Conservation (phyloP, 441 rosid genomes). For the Mallotus repandus region DNA sequence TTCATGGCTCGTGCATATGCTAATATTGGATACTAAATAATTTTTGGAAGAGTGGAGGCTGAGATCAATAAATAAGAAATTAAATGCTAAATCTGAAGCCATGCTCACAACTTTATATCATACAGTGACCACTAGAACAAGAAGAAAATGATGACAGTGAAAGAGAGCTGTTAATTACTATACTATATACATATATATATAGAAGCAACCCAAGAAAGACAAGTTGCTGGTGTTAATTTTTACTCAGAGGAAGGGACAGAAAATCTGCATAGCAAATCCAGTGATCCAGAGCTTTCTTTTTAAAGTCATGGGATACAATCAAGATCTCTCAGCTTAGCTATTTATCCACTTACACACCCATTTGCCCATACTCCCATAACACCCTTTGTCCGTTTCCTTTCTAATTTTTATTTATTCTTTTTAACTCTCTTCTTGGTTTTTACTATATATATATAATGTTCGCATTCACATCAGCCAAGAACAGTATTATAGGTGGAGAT, state of each 20-base stretch:
- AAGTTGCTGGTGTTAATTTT: conserved; percentile 17
- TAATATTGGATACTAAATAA: neutral
- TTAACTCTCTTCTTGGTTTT: neutral
- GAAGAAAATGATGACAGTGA: conserved; percentile 15
- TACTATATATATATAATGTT: conserved; percentile 9
- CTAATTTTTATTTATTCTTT: neutral
- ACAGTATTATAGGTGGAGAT: neutral
- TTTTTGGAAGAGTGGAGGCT: neutral
- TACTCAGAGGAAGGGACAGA: conserved; percentile 16
- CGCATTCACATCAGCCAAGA: conserved; percentile 1
- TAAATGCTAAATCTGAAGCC: conserved; percentile 8
- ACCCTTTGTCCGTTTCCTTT: conserved; percentile 29
- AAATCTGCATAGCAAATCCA: conserved; percentile 25
- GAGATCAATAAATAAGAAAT: conserved; percentile 6
- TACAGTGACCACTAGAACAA: neutral
- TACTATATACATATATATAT: neutral
- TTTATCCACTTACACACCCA: conserved; percentile 12
- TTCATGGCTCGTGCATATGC: neutral
- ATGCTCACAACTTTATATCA: neutral
- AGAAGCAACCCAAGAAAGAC: neutral
- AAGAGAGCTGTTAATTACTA: neutral
- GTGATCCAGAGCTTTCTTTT: conserved; percentile 34
- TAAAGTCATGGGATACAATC: conserved; percentile 26
- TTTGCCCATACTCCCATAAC: conserved; percentile 36
- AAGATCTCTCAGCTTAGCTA: conserved; percentile 24